Base-by-base conservation (phyloP, 148 eudicot species). In the Rhododendron molle region DNA sequence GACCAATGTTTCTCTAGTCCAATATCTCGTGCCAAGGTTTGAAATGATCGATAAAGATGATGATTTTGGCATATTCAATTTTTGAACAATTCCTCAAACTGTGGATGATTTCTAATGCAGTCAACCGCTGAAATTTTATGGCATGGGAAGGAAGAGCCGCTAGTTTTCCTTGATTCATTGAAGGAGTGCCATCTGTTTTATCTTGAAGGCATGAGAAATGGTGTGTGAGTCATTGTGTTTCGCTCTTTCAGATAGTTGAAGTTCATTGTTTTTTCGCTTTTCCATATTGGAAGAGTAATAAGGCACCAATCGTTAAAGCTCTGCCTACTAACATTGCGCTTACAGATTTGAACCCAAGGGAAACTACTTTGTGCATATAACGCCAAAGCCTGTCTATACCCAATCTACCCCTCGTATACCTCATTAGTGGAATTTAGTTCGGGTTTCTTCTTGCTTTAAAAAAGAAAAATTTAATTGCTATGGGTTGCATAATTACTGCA, bases 1-100 rank as follows among this genome's bases (percentile, higher is more conserved):
- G 97, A 93, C 74, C 86, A 85, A 78, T 94, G 97, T 88, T 94
- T 92, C 87, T 92, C 97, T 23, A 94, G 94, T 89, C 97, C 97
- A 67, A 92, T 94, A 86, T 86, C 93, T 81, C 97, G 97, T 86
- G 97, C 97, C 40, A 94, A 93, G 97, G 97, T 94, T 81, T 14
- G 77, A 54, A 83, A 12, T 74, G 34, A 38, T 78, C 30, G n/a
- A 69, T 84, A 69, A 9, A 21, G 80, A 50, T 83, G 60, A 65
- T 43, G 40, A 54, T 30, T 30, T 28, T 54, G 46, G 60, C 23
- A 28, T 26, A n/a, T 34, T 86, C 30, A 1, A 32, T 38, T 32
- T 86, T 69, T 72, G 28, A 43, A 62, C 47, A 71, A 76, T 52
- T 86, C 80, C 86, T 83, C 54, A 87, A 47, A 65, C 49, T 71